These are phyloP conservation scores for Exidia glandulosa DNA, from an alignment of 768 basidiomycete genomes.

Conservation along the genomic window DNA sequence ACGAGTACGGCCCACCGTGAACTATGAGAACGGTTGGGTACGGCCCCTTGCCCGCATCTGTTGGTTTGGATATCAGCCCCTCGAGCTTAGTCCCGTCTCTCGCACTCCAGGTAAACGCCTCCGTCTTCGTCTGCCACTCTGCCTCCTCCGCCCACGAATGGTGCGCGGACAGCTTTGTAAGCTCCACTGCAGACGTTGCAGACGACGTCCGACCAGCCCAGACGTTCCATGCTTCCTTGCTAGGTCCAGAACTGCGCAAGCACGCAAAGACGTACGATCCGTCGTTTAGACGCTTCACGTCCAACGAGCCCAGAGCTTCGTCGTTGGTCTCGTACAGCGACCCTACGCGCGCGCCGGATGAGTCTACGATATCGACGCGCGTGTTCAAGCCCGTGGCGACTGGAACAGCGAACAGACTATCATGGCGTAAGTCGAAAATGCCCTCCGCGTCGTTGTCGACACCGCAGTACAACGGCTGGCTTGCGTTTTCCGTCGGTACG, in stretches of 20 bases:
- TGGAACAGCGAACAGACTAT: conserved; percentile 1
- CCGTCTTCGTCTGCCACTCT: neutral
- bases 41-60: neutral
- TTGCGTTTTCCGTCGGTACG: neutral
- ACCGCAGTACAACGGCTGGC: neutral
- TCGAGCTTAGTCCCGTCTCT: conserved; percentile 5
- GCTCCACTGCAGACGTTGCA: neutral
- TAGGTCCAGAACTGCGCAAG: conserved; percentile 4
- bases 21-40: conserved; percentile 5
- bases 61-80: conserved; percentile 4
- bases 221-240: conserved; percentile 3
- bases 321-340: neutral
- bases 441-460: neutral
- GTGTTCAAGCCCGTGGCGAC: conserved; percentile 2
- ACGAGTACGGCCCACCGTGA: conserved; percentile 8
- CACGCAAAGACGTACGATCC: conserved; percentile 2
- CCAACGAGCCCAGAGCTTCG: neutral
- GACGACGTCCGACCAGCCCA: neutral
- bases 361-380: conserved; percentile 5
- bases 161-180: conserved; percentile 5
- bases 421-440: neutral
- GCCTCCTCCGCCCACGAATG: conserved; percentile 2
- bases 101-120: conserved; percentile 5
- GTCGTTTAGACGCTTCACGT: conserved; percentile 2
- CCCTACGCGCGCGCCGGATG: neutral